Evolutionary conservation across 495 filamentous ascomycete species (phyloP).

Genomic region (Penicillium manginii): DNA sequence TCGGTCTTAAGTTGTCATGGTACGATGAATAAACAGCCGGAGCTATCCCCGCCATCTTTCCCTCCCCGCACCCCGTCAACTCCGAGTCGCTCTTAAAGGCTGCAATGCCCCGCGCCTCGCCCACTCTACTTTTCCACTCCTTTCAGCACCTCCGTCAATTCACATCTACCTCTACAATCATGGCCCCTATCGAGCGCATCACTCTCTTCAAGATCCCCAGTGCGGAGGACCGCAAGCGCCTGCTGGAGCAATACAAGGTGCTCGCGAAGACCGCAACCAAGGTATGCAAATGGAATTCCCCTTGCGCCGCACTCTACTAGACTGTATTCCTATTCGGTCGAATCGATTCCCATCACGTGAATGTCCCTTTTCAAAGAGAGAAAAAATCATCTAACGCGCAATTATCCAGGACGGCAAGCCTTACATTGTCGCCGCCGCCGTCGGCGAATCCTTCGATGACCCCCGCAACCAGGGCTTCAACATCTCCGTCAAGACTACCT

Average conservation of each 20-base stretch:
- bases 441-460: conserved; percentile 51
- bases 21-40: conserved; percentile 4
- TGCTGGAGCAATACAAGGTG: conserved; percentile 54
- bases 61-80: neutral
- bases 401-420: conserved; percentile 63
- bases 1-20: neutral
- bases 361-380: too few relatives aligned
- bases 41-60: neutral
- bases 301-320: too few relatives aligned
- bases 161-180: conserved; percentile 16
- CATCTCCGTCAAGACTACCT: conserved; percentile 59
- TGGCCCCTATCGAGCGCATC: conserved; percentile 57
- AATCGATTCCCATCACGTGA: neutral
- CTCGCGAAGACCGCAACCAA: conserved; percentile 56
- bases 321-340: neutral
- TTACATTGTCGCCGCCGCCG: conserved; percentile 60
- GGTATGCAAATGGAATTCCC: conserved; percentile 29
- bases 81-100: neutral
- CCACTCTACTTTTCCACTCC: neutral
- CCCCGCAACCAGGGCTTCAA: conserved; percentile 66
- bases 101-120: conserved; percentile 9
- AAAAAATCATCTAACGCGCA: neutral
- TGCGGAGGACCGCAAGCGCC: conserved; percentile 42
- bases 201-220: conserved; percentile 65
- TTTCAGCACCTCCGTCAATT: neutral